Evolutionary conservation across 2,329 filamentous ascomycete species (phyloP), one percentile per base, ranked within the genome.

Genomic region (Nigrospora osmanthi): DNA sequence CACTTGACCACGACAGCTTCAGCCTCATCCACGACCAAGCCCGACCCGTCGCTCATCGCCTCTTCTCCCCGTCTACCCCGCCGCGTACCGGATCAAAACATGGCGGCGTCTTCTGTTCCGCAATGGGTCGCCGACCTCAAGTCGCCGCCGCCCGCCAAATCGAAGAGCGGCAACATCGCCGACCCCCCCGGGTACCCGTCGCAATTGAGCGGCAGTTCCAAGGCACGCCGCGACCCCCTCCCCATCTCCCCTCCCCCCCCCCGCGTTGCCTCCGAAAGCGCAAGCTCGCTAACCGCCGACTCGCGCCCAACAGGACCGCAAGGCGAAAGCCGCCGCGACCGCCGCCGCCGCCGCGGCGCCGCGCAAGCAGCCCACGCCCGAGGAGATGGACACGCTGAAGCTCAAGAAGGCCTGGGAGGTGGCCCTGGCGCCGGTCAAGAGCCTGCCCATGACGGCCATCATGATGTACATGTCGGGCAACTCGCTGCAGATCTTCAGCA

Each of bases 381-480:
- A 86, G 58, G 90, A 97, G 68, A 96, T 90, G 76, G 91, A 97
- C 64, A 89, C 85, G 17, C 75, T 98, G 51, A 97, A 97, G 74
- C 73, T 98, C 57, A 98, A 98, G 70, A 98, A 98, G 67, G 93
- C 93, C 0, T 98, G 93, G 93, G 93, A 98, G 67, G 80, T 98
- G 38, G 91, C 93, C 36, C 80, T 98, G 40, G 91, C 85, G 2
- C 93, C 93, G 1, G 85, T 93, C 50, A 98, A 98, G 72, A 83
- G 85, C 62, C 75, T 98, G 39, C 93, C 93, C 47, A 98, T 98
- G 93, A 97, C 94, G 46, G 90, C 85, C 51, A 91, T 98, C 64
- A 96, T 96, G 83, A 97, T 97, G 89, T 98, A 98, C 77, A 98
- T 98, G 93, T 94, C 91, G 31, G 93, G 93, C 59, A 98, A 97